Evolutionary conservation across 805 yeast genomes (phyloP), one percentile per base, ranked within the genome.

Genomic region (Kluyveromyces dobzhanskii): DNA sequence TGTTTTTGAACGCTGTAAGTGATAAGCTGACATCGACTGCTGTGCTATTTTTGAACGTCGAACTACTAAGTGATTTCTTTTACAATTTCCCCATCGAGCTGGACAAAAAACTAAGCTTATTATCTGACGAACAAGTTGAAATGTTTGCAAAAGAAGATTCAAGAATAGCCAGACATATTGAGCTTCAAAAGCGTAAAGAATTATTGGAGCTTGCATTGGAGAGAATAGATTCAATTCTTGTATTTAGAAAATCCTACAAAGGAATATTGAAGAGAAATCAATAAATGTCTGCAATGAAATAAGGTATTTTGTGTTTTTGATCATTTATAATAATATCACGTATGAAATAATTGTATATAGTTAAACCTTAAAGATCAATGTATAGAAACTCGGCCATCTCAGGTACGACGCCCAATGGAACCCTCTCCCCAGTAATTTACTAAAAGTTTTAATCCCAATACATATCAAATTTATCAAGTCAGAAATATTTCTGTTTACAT

Each of bases 81-180:
- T 92, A 94, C 61, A 86, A 87, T 50, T 90, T 92, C 62, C 97
- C 99, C 2, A 73, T 97, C 43, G 97, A 87, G 60, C 69, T 92
- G 45, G 99, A 92, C 58, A 69, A 69, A 37, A 77, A 78, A 47
- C 71, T 92, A 40, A 67, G 70, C 44, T 70, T 71, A 30, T 65
- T 92, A 53, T 67, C 76, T 7, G 70, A 71, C 37, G 94, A 85
- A 39, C 94, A 88, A 54, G 71, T 92, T 37, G 97, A 88, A 53
- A 64, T 64, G 43, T 85, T 90, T 64, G 98, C 98, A 0, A 85
- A 86, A 50, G 97, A 92, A 61, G 96, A 92, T 62, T 92, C 95
- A 16, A 84, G 80, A 62, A 76, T 94, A 41, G 82, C 82, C 57
- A 74, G 81, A 50, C 99, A 92, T 54, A 83, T 92, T 49, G 96